phyloP scores from a whole-genome alignment of 1,284 basidiomycete genomes.

The Paramarasmius palmivorus region DNA sequence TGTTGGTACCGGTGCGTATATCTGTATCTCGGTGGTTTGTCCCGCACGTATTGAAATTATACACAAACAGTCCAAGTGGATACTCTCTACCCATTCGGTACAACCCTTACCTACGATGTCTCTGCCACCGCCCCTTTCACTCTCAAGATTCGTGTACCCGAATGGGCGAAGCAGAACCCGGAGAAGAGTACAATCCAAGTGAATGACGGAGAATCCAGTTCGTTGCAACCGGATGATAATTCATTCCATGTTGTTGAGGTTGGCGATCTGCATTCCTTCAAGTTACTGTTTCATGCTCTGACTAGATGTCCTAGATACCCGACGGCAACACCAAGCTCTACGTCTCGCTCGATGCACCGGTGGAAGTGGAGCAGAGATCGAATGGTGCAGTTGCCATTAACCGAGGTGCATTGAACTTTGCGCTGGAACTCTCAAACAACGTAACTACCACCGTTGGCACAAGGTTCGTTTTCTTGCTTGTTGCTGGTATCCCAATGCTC shows the following conservation, averaged over 20 bases:
- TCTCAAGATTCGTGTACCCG: slow-evolving; percentile 37
- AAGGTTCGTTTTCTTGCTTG: slow-evolving; percentile 20
- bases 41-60: not conserved
- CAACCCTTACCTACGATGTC: slow-evolving; percentile 33
- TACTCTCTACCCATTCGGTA: slow-evolving; percentile 36
- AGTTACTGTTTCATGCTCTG: not conserved
- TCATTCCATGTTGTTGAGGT: slow-evolving; percentile 30
- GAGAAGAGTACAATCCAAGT: slow-evolving; percentile 32
- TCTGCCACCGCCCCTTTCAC: slow-evolving; percentile 29
- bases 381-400: slow-evolving; percentile 36
- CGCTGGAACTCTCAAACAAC: slow-evolving; percentile 35
- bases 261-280: not conserved
- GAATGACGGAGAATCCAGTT: slow-evolving; percentile 21
- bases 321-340: slow-evolving; percentile 29
- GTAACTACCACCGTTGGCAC: slow-evolving; percentile 30
- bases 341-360: slow-evolving; percentile 30
- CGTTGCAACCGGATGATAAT: slow-evolving; percentile 26
- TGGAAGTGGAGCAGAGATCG: slow-evolving; percentile 31
- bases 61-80: slow-evolving; percentile 29
- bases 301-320: slow-evolving; percentile 21
- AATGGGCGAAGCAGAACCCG: slow-evolving; percentile 33
- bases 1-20: slow-evolving; percentile 28
- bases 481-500: not conserved
- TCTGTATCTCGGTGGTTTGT: not conserved
- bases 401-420: slow-evolving; percentile 36